Evolutionary conservation across 225 moss, liverwort and hornwort species (phyloP), one percentile per base, ranked within the genome.

Genomic region (Physcomitrium patens): DNA sequence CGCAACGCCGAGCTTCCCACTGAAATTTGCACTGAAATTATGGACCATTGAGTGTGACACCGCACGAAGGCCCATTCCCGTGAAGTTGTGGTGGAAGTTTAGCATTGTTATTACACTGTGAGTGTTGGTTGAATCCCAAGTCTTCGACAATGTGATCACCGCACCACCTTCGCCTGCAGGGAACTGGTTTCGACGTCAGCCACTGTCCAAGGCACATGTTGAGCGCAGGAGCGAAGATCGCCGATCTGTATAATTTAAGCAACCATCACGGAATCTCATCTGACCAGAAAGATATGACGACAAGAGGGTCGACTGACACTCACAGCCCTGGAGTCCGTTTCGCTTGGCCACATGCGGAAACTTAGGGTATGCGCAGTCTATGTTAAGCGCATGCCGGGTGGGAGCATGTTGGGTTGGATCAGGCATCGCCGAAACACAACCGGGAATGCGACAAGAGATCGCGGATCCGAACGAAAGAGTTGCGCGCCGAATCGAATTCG

Each of bases 141-240:
- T 7, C 18, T 3, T 41, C 10, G 19, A 20, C 55, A 55, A 19
- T 64, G 27, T 64, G 12, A 64, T 20, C 31, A 37, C 31, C 31
- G 2, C 31, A 37, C 2, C 31, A 37, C 31, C 31, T 37, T 37
- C 31, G 31, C 31, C 31, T 37, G 31, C 31, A 37, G 7, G 31
- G 31, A 7, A 37, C 31, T 37, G 31, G 31, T 37, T 37, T 37
- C 31, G 31, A 37, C 31, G 31, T 37, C 31, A 37, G 31, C 31
- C 31, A 51, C 20, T 65, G 66, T 14, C 49, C 13, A 5, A 5
- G 9, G 59, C 59, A 44, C 50, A 70, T 44, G 65, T 16, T 50
- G 16, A 70, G 41, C 65, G 28, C 19, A 52, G 37, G 10, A 13
- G 2, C 22, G 48, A 53, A 37, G 60, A 76, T 71, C 51, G 76